Evolutionary conservation across 441 rosid genomes (phyloP).

Genomic region (Pelargonium myrrhifolium): DNA sequence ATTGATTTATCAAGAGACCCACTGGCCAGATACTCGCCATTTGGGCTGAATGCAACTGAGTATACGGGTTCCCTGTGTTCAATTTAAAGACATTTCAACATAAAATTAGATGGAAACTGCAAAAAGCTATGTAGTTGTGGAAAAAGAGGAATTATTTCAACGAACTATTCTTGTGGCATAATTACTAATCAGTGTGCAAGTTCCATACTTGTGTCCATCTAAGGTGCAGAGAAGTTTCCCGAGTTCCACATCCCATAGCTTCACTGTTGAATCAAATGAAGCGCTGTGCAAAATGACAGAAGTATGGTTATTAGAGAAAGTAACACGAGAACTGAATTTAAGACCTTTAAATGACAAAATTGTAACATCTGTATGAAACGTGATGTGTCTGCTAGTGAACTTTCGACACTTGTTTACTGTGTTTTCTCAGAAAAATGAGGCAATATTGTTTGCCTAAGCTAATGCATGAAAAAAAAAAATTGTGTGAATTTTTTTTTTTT

Average conservation of each 20-base stretch:
- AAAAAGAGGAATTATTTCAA: background rate
- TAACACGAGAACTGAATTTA: background rate
- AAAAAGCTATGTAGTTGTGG: background rate
- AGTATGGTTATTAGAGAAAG: conserved; percentile 5
- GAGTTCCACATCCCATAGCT: conserved; percentile 88
- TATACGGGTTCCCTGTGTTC: conserved; percentile 82
- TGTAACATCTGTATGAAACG: background rate
- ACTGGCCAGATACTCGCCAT: conserved; percentile 87
- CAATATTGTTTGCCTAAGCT: background rate
- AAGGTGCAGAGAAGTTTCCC: conserved; percentile 83
- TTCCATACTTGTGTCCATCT: conserved; percentile 81
- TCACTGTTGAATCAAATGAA: conserved; percentile 93
- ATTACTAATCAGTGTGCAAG: conserved; percentile 3
- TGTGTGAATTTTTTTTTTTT: too few relatives aligned
- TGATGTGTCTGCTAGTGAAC: background rate
- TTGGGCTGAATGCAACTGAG: conserved; percentile 95
- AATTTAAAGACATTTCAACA: conserved; percentile 6
- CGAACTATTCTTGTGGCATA: background rate
- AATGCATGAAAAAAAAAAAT: too few relatives aligned
- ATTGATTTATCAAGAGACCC: conserved; percentile 89
- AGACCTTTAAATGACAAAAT: background rate
- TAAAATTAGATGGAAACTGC: conserved; percentile 5
- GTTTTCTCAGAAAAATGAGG: background rate
- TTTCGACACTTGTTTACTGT: background rate
- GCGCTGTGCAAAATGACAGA: conserved; percentile 44